A percentile compares a stretch with the other conserved stretches of the same genome.
Evolutionary conservation across 129 eudicot genomes (phyloP).

Genomic region (Artemisia argyi): DNA sequence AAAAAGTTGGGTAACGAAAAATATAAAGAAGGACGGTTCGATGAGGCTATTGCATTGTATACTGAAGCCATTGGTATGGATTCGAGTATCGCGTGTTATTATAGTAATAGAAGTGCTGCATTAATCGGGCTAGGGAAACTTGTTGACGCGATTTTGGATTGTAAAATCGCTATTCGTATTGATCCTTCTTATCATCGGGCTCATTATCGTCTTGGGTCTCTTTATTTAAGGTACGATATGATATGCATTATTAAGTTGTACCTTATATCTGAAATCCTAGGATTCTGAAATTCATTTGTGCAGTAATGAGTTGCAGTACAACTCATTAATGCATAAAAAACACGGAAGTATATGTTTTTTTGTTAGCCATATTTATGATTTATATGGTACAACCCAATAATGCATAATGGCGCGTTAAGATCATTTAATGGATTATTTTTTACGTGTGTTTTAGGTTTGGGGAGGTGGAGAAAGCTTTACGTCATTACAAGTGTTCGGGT

Average conservation of each 20-base stretch:
- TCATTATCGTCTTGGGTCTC: slow-evolving; percentile 69
- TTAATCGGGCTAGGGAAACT: slow-evolving; percentile 65
- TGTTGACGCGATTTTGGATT: slow-evolving; percentile 66
- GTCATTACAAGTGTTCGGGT: too few species aligned
- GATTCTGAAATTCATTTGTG: neutral
- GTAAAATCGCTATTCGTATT: slow-evolving; percentile 63
- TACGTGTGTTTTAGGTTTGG: too few species aligned
- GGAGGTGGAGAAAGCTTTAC: too few species aligned
- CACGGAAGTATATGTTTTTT: too few species aligned
- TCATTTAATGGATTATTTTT: neutral
- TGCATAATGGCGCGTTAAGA: too few species aligned
- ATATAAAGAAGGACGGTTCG: slow-evolving; percentile 67
- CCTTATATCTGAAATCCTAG: neutral
- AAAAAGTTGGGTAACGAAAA: slow-evolving; percentile 73
- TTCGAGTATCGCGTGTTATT: slow-evolving; percentile 54
- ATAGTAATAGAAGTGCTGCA: slow-evolving; percentile 85
- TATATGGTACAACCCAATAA: too few species aligned
- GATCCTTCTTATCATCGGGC: slow-evolving; percentile 75
- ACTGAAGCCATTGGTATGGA: slow-evolving; percentile 64
- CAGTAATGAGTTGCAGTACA: slow-evolving; percentile 9
- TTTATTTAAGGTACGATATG: slow-evolving; percentile 51
- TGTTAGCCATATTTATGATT: too few species aligned
- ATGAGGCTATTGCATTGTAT: slow-evolving; percentile 68
- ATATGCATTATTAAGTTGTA: neutral
- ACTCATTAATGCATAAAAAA: slow-evolving; percentile 2